Base-by-base conservation (phyloP, 495 filamentous ascomycete species). In the Astrothelium macrocarpum region DNA sequence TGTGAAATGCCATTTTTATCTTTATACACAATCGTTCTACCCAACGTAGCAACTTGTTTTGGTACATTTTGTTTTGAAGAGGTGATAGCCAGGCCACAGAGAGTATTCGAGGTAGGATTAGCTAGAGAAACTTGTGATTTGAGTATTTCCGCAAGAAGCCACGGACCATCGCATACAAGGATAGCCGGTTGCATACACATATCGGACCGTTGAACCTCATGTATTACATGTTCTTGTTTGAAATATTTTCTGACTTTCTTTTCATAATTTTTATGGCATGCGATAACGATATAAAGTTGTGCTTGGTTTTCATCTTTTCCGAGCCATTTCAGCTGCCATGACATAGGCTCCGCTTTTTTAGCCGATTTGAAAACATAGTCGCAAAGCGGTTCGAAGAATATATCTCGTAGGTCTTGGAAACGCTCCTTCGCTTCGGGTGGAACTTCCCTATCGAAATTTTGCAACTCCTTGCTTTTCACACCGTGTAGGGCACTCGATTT, bases 211-310 rank as follows among this genome's bases (percentile, higher is more conserved):
- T 49, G 45, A 5, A 49, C 5, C n/a, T 49, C 45, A n/a, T n/a
- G 23, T 49, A 18, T 49, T 49, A 49, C 45, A 20, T 49, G 45
- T 20, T 12, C 10, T 49, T 49, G 45, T 5, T 49, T n/a, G 23
- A 49, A 49, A 49, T 49, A 49, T n/a, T 2, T 49, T 20, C 23
- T 49, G 45, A 49, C 45, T n/a, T 49, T 49, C n/a, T 49, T 49
- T n/a, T 49, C 23, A n/a, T 49, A 49, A 18, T 49, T 49, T 20
- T 49, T 12, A n/a, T 49, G 10, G 45, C 45, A 49, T 12, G 45
- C 45, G 5, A 49, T n/a, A n/a, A 49, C 45, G 45, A 49, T 49
- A 20, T 49, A 20, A 12, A 2, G 45, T 49, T 49, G 16, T n/a
- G n/a, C n/a, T 5, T 49, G 10, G 23, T 12, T 16, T 49, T 49